Evolutionary conservation across 1,284 basidiomycete species (phyloP).

Genomic region (Cerrena zonata): DNA sequence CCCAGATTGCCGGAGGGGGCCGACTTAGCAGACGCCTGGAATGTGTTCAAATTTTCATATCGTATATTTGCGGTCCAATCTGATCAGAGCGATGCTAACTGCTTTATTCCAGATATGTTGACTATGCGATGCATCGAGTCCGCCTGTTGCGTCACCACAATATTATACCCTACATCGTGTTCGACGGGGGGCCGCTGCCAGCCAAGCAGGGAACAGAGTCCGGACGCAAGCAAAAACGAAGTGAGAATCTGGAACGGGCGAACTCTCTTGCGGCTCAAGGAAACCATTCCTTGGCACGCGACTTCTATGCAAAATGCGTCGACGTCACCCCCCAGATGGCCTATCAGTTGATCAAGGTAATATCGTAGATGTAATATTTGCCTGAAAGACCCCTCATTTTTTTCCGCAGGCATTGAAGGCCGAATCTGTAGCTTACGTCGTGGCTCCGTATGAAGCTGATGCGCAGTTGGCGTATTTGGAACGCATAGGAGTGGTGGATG

Average conservation of each 20-base stretch:
- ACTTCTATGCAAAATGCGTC: slow-evolving; percentile 84
- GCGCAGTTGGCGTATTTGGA: slow-evolving; percentile 95
- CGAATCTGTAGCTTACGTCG: slow-evolving; percentile 78
- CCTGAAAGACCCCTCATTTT: slow-evolving; percentile 5
- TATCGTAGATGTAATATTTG: slow-evolving; percentile 13
- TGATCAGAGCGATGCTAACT: not conserved
- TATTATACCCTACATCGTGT: slow-evolving; percentile 88
- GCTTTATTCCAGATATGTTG: slow-evolving; percentile 68
- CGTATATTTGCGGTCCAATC: too few species aligned
- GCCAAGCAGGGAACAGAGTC: slow-evolving; percentile 89
- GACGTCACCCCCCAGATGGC: slow-evolving; percentile 98
- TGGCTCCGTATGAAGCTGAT: slow-evolving; percentile 98
- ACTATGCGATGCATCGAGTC: slow-evolving; percentile 91
- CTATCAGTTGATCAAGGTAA: slow-evolving; percentile 90
- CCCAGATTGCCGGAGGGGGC: too few species aligned
- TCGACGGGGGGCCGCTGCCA: slow-evolving; percentile 92
- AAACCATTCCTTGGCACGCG: slow-evolving; percentile 74
- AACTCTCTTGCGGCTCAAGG: slow-evolving; percentile 73
- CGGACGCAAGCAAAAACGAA: slow-evolving; percentile 69
- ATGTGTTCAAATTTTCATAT: too few species aligned
- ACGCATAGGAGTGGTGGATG: slow-evolving; percentile 77
- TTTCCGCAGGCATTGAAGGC: slow-evolving; percentile 68
- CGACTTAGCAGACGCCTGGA: too few species aligned
- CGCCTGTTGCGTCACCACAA: slow-evolving; percentile 80
- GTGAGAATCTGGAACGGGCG: slow-evolving; percentile 65